Percentiles rank a stretch among this genome's conserved stretches.
These are phyloP conservation scores for Penicillium aurantiogriseum DNA, from an alignment of 2,329 filamentous ascomycete genomes.

Conservation along the genomic window DNA sequence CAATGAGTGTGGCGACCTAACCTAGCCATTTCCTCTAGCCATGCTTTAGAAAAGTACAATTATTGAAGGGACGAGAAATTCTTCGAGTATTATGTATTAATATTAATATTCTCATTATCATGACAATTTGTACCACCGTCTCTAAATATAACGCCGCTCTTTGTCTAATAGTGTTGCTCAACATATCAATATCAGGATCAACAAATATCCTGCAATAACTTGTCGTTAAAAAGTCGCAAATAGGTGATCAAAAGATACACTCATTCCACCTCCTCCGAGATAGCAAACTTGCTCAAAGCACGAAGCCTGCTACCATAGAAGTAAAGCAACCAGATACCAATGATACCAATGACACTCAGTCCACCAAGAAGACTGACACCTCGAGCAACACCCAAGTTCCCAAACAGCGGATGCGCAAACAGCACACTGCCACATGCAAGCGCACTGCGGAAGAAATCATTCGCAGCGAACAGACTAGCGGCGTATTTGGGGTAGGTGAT, in stretches of 20 bases:
- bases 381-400: constrained; percentile 33
- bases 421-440: constrained; percentile 29
- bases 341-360: constrained; percentile 35
- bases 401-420: constrained; percentile 35
- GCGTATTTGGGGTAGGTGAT: constrained; percentile 36
- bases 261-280: constrained; percentile 9
- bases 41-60: neutral
- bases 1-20: no score
- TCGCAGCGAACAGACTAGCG: constrained; percentile 38
- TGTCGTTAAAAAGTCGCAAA: neutral
- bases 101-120: neutral
- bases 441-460: constrained; percentile 34
- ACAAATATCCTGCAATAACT: neutral
- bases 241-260: neutral
- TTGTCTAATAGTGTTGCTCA: neutral
- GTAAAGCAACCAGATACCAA: constrained; percentile 37
- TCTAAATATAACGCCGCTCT: neutral
- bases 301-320: constrained; percentile 32
- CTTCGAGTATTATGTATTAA: neutral
- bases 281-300: constrained; percentile 34
- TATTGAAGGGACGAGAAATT: neutral
- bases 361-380: constrained; percentile 40
- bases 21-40: neutral
- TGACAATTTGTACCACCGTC: neutral
- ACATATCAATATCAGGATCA: neutral